Conservation (phyloP, 2,329 filamentous ascomycete species). For the Colletotrichum falcatum region DNA sequence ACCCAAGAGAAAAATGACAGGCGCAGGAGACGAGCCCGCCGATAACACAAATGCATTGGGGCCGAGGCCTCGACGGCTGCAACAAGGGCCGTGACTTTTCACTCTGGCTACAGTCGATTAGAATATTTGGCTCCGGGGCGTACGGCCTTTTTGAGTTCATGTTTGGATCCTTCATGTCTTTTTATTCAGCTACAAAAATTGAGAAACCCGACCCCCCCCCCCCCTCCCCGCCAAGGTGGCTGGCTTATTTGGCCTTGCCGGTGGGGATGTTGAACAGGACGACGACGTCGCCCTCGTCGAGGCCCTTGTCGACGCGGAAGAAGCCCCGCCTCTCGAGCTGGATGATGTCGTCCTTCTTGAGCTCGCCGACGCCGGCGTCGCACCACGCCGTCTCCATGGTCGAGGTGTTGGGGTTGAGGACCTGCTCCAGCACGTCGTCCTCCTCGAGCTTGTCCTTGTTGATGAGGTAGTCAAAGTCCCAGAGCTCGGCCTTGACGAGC, state of each 20-base stretch:
- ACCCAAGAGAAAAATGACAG: too few species aligned
- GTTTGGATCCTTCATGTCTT: slow-evolving; percentile 25
- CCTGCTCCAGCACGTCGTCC: slow-evolving; percentile 87
- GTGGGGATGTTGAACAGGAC: slow-evolving; percentile 70
- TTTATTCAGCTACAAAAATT: slow-evolving; percentile 24
- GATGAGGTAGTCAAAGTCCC: slow-evolving; percentile 95
- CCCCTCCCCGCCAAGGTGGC: too few species aligned
- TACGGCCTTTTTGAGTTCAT: neutral
- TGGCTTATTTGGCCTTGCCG: slow-evolving; percentile 60
- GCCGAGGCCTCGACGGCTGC: too few species aligned
- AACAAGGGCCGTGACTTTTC: too few species aligned
- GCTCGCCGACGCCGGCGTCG: slow-evolving; percentile 81
- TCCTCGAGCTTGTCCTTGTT: slow-evolving; percentile 95
- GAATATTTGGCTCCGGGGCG: neutral
- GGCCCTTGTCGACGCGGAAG: slow-evolving; percentile 82
- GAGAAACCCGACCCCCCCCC: neutral
- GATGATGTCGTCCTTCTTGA: slow-evolving; percentile 91
- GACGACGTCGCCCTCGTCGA: slow-evolving; percentile 62
- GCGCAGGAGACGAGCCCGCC: too few species aligned
- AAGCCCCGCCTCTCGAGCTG: slow-evolving; percentile 96
- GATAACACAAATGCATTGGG: too few species aligned
- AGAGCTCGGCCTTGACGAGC: slow-evolving; percentile 84
- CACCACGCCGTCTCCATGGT: slow-evolving; percentile 80
- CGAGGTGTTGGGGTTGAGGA: slow-evolving; percentile 81
- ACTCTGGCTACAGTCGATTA: too few species aligned